Base-by-base conservation (phyloP, 2,329 filamentous ascomycete species). In the Tolypocladium capitatum region DNA sequence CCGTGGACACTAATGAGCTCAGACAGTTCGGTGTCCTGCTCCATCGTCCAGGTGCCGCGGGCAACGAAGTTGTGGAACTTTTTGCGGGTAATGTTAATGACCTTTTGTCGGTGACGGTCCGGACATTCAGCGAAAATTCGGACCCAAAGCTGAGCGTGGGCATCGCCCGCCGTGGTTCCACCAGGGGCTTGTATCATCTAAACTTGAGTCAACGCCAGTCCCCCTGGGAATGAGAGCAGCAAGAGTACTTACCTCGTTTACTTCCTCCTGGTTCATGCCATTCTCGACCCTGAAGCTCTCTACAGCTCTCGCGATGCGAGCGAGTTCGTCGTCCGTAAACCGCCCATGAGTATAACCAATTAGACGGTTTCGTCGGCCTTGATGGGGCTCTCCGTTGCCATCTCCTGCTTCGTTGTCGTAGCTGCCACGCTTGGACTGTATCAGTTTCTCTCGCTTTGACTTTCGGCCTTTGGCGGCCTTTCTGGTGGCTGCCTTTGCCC, bases 21-120 rank as follows among this genome's bases (percentile, higher is more conserved):
- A 13, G 57, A 51, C 43, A 68, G 60, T 50, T 68, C 66, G 0
- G 51, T 47, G 21, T 68, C 65, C 48, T 68, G 66, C 45, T 66
- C 64, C 0, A 51, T 43, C 1, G 64, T 68, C 66, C 66, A 68
- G 16, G 66, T 66, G 31, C 79, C 67, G 43, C 67, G 76, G 5
- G 73, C 75, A 13, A 74, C 71, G 56, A 74, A 85, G 51, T 81
- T 82, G 64, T 86, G 80, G 52, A 80, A 87, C 28, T 74, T 72
- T 46, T 81, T 75, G 43, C 82, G 74, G 31, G 75, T 76, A 52
- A 75, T 69, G 47, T 74, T 71, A 49, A 76, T 73, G 8, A 81
- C 60, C 55, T 75, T 77, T 50, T 72, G 68, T 11, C 74, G 68
- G n/a, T 68, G 65, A 11, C 76, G 68, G 42, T 72, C 63, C 0